Base-by-base conservation (phyloP, 129 eudicot genomes). In the Centrapalus pauciflorus region DNA sequence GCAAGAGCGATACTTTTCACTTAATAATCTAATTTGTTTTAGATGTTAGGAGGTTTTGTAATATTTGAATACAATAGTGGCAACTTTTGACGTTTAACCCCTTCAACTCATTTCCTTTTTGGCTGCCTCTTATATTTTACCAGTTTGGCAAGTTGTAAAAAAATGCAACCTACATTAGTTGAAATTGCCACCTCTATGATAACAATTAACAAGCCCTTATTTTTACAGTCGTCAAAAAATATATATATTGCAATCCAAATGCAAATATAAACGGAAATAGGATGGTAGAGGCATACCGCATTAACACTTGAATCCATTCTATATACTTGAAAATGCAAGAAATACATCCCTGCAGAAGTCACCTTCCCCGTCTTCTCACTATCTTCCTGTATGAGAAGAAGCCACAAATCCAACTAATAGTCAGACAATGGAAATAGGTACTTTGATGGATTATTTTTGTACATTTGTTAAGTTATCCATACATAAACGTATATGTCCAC, bases 341-440 rank as follows among this genome's bases (percentile, higher is more conserved):
- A 92, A 73, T 88, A 92, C 98, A 92, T 92, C 70, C 98, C 96
- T 19, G 96, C 98, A 29, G 98, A 84, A 35, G 98, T 92, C 69
- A 78, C 89, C 81, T 92, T 92, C 27, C 96, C 95, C n/a, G 98
- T 66, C 80, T 88, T 92, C 74, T 92, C 98, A 81, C 98, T 92
- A 17, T 92, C 98, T 84, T 92, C 98, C 96, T 92, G 87, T 66
- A 59, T 19, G 10, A 23, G 12, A 25, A 63, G 14, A 25, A 23
- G 17, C n/a, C 69, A 63, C 69, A 63, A 63, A 24, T n/a, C n/a
- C n/a, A n/a, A n/a, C n/a, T n/a, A n/a, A n/a, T n/a, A n/a, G n/a
- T n/a, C n/a, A n/a, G n/a, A n/a, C n/a, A n/a, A n/a, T n/a, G n/a
- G n/a, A n/a, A 16, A 23, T 10, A 16, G 24, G 24, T 46, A 46